Base-by-base conservation (phyloP, 495 filamentous ascomycete genomes). In the Penicillium crystallinum region DNA sequence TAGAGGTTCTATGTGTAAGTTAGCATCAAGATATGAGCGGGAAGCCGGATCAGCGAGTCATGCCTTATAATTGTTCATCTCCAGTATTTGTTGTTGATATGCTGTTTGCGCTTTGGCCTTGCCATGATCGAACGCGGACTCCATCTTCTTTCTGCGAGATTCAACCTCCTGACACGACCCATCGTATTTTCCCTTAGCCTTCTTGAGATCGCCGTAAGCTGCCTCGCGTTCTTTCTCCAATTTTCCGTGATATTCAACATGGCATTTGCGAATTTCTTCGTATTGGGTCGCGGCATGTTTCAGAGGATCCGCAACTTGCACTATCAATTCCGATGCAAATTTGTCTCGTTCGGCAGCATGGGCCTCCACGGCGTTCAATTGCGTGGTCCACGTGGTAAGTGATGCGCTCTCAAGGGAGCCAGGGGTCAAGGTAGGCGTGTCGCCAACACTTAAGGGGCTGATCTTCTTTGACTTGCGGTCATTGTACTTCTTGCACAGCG, bases 61-160 rank as follows among this genome's bases (percentile, higher is more conserved):
- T 63, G 78, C 85, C 76, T 99, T 99, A 62, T 88, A 81, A 65
- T 97, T 97, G 68, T 89, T 85, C 95, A 97, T 97, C 48, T 97
- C 92, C 35, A 83, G 62, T 34, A 91, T 74, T 66, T 97, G 91
- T 61, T 93, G 88, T 60, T 95, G 89, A 66, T 93, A 97, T 15
- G 86, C 82, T 58, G 80, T 82, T 66, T 95, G 89, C 6, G 95
- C 91, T 71, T 97, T 99, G 23, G 63, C 47, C 63, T 89, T 90
- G 47, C 80, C 70, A 66, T 91, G 85, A 67, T 97, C 95, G 55
- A 91, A 93, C 19, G 89, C 79, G 27, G 84, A 86, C 61, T 97
- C 93, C 46, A 85, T 84, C 77, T 97, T 99, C 75, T 96, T 96
- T 57, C 93, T 86, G 66, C 87, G 82, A 49, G 84, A 88, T 73